These are phyloP conservation scores for Podaxis sp. DNA, from an alignment of 768 basidiomycete genomes.

Conservation along the genomic window DNA sequence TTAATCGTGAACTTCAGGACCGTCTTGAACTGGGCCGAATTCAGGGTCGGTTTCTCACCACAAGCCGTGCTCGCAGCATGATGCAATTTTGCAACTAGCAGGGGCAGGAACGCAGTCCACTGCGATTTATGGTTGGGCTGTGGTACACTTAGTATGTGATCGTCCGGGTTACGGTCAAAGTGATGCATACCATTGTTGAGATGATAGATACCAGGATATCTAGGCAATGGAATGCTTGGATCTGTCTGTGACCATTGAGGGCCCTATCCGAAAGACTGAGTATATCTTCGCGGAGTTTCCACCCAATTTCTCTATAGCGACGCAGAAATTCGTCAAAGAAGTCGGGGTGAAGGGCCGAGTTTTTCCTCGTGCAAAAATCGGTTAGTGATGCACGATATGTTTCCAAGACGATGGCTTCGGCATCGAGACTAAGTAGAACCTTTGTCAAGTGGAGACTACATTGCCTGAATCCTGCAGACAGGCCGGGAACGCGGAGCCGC, in stretches of 20 bases:
- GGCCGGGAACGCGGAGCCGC: conserved; percentile 58
- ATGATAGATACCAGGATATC: conserved; percentile 59
- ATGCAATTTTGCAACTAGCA: conserved; percentile 48
- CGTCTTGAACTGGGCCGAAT: conserved; percentile 73
- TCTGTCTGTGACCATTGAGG: conserved; percentile 74
- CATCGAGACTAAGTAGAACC: conserved; percentile 39
- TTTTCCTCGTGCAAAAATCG: conserved; percentile 81
- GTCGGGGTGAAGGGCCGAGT: conserved; percentile 63
- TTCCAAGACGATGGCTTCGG: conserved; percentile 43
- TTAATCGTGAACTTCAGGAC: conserved; percentile 67
- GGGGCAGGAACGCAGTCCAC: conserved; percentile 46
- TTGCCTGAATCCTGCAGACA: conserved; percentile 61
- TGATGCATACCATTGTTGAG: conserved; percentile 41
- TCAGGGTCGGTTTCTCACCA: conserved; percentile 42
- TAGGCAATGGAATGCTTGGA: conserved; percentile 73
- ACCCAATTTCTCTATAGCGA: conserved; percentile 62
- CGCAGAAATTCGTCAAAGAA: conserved; percentile 82
- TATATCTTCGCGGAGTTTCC: conserved; percentile 63
- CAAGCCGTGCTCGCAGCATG: conserved; percentile 48
- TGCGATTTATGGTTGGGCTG: conserved; percentile 33
- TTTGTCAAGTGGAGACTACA: conserved; percentile 71
- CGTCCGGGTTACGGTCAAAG: background rate
- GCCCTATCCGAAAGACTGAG: conserved; percentile 53
- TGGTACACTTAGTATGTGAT: conserved; percentile 14
- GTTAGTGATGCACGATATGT: conserved; percentile 63